A percentile compares a stretch with the other conserved stretches of the same genome.
These are phyloP conservation scores for Pythium angustatum DNA, from an alignment of 352 stramenopile genomes.

Conservation along the genomic window DNA sequence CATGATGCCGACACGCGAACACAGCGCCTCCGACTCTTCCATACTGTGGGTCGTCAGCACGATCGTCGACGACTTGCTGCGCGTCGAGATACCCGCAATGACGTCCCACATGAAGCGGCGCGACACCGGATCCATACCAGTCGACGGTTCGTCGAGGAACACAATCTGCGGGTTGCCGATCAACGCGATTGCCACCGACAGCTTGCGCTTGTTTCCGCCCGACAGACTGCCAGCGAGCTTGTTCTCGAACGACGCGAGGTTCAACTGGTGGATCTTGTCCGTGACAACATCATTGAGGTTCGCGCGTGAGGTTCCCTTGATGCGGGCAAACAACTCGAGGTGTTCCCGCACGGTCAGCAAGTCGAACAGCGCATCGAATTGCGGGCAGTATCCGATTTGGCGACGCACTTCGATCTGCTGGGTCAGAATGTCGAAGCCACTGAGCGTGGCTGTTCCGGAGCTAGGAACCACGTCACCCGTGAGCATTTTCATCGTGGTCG, in stretches of 20 bases:
- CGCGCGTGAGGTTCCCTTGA: conserved; percentile 80
- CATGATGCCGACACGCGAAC: conserved; percentile 95
- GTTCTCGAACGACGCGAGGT: conserved; percentile 66
- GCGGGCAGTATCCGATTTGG: conserved; percentile 92
- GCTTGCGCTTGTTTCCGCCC: conserved; percentile 92
- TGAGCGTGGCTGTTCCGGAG: conserved; percentile 48
- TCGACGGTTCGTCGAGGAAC: conserved; percentile 91
- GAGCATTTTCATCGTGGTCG: conserved; percentile 96
- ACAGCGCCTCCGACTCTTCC: conserved; percentile 95
- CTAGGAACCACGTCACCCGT: conserved; percentile 81
- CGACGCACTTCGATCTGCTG: conserved; percentile 72
- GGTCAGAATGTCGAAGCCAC: conserved; percentile 73
- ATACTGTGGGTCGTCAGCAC: conserved; percentile 96
- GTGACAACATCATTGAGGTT: conserved; percentile 53
- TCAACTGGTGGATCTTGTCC: conserved; percentile 71
- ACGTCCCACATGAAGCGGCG: conserved; percentile 95
- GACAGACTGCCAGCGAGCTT: conserved; percentile 70
- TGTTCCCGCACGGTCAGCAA: conserved; percentile 86
- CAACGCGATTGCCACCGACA: conserved; percentile 92
- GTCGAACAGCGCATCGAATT: conserved; percentile 89
- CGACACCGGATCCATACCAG: conserved; percentile 93
- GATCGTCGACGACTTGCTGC: conserved; percentile 74
- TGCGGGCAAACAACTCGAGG: conserved; percentile 85
- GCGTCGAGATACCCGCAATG: conserved; percentile 81
- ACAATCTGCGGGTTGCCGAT: conserved; percentile 93